phyloP scores from a whole-genome alignment of 768 basidiomycete species.

The Neoboletus subvelutipes region DNA sequence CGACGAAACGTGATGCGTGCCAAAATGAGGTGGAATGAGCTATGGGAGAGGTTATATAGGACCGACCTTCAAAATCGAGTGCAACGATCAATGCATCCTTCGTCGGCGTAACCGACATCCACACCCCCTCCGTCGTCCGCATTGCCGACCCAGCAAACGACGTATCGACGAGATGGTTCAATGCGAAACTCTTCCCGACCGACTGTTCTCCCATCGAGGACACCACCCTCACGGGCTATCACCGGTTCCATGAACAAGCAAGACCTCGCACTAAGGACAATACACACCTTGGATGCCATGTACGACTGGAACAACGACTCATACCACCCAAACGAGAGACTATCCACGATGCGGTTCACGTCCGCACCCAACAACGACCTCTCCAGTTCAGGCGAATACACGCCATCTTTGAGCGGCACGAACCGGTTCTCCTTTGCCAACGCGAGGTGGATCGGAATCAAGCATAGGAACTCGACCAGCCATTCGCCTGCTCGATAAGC shows the following conservation, averaged over 20 bases:
- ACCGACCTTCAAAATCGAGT: slow-evolving; percentile 60
- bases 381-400: slow-evolving; percentile 50
- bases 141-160: slow-evolving; percentile 67
- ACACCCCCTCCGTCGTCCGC: slow-evolving; percentile 67
- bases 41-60: too few species aligned
- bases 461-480: slow-evolving; percentile 58
- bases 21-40: neutral
- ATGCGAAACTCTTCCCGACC: slow-evolving; percentile 57
- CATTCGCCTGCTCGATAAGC: slow-evolving; percentile 54
- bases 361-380: slow-evolving; percentile 56
- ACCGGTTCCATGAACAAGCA: neutral
- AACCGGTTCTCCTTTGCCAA: slow-evolving; percentile 60
- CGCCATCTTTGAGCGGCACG: slow-evolving; percentile 58
- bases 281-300: slow-evolving; percentile 50
- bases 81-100: slow-evolving; percentile 53
- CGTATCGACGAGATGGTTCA: slow-evolving; percentile 62
- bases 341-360: slow-evolving; percentile 55
- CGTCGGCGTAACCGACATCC: slow-evolving; percentile 67
- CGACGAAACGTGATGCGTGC: neutral
- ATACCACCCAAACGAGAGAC: slow-evolving; percentile 61
- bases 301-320: slow-evolving; percentile 64
- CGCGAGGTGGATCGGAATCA: slow-evolving; percentile 66
- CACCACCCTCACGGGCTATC: slow-evolving; percentile 60
- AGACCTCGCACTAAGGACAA: fast-evolving
- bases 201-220: slow-evolving; percentile 72